Percentiles rank a stretch among this genome's conserved stretches.
phyloP scores from a whole-genome alignment of 2,329 filamentous ascomycete genomes.

The Basipetospora chlamydospora region DNA sequence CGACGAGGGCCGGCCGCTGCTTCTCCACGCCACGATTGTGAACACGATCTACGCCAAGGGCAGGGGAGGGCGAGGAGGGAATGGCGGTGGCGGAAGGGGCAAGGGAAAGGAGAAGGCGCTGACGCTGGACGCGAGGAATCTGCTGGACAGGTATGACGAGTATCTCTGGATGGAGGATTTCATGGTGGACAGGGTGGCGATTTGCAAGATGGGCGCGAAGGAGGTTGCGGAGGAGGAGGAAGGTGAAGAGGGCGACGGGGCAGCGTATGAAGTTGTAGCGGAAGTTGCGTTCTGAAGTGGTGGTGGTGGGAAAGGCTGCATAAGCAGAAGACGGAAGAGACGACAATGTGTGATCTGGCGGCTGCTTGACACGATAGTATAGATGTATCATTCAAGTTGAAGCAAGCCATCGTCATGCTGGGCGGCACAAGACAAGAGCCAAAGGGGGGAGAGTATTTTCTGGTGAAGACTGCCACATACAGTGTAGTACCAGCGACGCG shows the following conservation, averaged over 20 bases:
- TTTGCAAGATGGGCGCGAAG: conserved; percentile 82
- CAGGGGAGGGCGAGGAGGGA: conserved; percentile 12
- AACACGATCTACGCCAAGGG: conserved; percentile 58
- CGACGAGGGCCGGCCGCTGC: conserved; percentile 45
- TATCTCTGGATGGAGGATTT: conserved; percentile 59
- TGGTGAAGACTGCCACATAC: too few species aligned
- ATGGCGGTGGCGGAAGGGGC: conserved; percentile 15
- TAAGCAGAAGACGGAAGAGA: too few species aligned
- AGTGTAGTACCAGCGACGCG: too few species aligned
- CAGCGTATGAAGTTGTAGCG: conserved; percentile 37
- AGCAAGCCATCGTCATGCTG: too few species aligned
- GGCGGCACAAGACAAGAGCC: too few species aligned
- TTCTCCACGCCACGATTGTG: conserved; percentile 71
- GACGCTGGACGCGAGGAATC: conserved; percentile 37
- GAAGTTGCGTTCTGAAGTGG: conserved; percentile 22
- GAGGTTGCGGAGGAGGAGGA: conserved; percentile 26
- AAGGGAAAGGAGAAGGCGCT: conserved; percentile 22
- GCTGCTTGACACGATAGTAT: too few species aligned
- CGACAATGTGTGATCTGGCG: too few species aligned
- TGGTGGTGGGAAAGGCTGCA: too few species aligned
- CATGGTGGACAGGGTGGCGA: conserved; percentile 53
- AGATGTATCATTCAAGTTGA: too few species aligned
- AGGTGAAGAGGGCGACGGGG: conserved; percentile 37
- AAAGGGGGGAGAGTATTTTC: too few species aligned
- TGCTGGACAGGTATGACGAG: conserved; percentile 46